Conservation (phyloP, 345 rosid species). For the Carallia pectinifolia region DNA sequence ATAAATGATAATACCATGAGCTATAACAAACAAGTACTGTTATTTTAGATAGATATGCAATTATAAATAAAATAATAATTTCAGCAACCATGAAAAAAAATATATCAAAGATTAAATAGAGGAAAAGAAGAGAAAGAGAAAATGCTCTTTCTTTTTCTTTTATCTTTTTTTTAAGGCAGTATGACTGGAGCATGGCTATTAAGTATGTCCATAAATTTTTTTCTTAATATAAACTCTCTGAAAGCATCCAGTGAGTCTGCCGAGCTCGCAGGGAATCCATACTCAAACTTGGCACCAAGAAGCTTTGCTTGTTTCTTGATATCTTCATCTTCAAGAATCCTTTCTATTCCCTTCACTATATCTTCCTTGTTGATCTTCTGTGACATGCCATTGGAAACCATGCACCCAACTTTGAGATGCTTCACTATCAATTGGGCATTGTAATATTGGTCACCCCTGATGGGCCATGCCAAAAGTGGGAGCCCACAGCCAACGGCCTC, state of each 20-base stretch:
- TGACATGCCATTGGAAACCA: constrained; percentile 25
- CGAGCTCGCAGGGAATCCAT: constrained; percentile 38
- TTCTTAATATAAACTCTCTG: constrained; percentile 12
- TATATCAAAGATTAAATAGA: not conserved
- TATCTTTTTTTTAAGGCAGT: not conserved
- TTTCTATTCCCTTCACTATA: constrained; percentile 22
- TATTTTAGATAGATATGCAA: too few relatives aligned
- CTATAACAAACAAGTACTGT: too few relatives aligned
- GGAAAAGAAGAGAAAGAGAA: not conserved
- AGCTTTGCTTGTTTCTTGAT: constrained; percentile 12
- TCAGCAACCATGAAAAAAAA: too few relatives aligned
- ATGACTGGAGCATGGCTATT: not conserved
- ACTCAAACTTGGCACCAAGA: constrained; percentile 18
- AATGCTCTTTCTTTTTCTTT: not conserved
- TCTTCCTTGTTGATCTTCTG: constrained; percentile 18
- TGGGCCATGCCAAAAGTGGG: constrained; percentile 47
- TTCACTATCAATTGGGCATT: constrained; percentile 44
- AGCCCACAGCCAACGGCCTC: constrained; percentile 50
- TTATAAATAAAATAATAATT: too few relatives aligned
- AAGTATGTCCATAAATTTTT: too few relatives aligned
- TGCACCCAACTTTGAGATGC: constrained; percentile 35
- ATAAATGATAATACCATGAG: too few relatives aligned
- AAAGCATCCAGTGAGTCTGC: constrained; percentile 25
- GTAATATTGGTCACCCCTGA: constrained; percentile 49
- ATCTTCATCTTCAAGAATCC: constrained; percentile 22